phyloP scores from a whole-genome alignment of 257 asterid genomes.

The Petunia axillaris region DNA sequence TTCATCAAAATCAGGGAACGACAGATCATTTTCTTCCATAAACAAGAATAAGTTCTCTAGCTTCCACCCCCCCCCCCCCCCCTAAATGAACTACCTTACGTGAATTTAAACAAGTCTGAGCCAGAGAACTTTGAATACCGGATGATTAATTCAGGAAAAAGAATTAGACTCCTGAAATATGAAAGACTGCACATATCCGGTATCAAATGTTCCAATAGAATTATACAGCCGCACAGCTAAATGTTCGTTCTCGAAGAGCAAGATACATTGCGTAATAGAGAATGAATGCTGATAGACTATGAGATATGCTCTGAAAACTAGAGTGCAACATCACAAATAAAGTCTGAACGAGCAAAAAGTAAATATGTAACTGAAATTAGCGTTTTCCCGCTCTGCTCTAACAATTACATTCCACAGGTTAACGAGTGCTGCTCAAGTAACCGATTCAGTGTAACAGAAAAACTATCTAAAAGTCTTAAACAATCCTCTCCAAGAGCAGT shows the following conservation, averaged over 20 bases:
- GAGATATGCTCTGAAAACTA: background rate
- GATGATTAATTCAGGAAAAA: too few species aligned
- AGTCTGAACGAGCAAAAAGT: slow-evolving; percentile 10
- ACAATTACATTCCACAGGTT: background rate
- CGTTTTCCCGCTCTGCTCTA: background rate
- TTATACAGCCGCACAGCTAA: background rate
- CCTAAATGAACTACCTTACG: too few species aligned
- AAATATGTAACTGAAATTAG: background rate
- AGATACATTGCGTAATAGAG: background rate
- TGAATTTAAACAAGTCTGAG: too few species aligned
- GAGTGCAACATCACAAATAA: slow-evolving; percentile 8
- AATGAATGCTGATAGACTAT: slow-evolving; percentile 8
- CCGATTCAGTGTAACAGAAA: background rate
- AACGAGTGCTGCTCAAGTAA: slow-evolving; percentile 9
- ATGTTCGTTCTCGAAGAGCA: background rate
- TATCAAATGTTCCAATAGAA: background rate
- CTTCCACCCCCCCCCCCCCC: too few species aligned
- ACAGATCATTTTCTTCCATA: too few species aligned
- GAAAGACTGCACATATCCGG: too few species aligned
- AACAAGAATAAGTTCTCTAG: too few species aligned
- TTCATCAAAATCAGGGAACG: too few species aligned
- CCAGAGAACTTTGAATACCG: too few species aligned
- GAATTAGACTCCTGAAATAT: too few species aligned
- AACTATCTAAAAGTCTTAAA: slow-evolving; percentile 14
- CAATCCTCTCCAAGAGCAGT: slow-evolving; percentile 11